Evolutionary conservation across 1,139 yeast genomes (phyloP), one percentile per base, ranked within the genome.

Genomic region (Yamadazyma mexicana): DNA sequence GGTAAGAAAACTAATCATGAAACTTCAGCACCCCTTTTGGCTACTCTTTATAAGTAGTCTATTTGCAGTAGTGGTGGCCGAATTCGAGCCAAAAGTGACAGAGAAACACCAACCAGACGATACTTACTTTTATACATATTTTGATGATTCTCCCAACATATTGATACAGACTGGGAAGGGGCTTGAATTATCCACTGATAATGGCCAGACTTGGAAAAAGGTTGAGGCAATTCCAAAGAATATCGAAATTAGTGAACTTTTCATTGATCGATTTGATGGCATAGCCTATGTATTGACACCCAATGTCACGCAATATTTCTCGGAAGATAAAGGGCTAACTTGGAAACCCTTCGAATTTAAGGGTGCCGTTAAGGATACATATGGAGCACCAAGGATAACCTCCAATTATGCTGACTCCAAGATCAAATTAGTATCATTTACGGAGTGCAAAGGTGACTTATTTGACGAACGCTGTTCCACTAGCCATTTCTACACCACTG

Each of bases 191-290:
- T 81, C 91, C 0, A 62, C 56, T 12, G 75, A 85, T 53, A 79
- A 81, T 48, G 94, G 94, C 6, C 66, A 56, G 15, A 54, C 66
- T 0, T 86, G 87, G 83, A n/a, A n/a, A n/a, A n/a, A n/a, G n/a
- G n/a, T n/a, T n/a, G n/a, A 48, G 58, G 1, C 48, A 50, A 11
- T 58, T 75, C 2, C 51, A 59, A 26, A 68, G 55, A 2, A 36
- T 63, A 12, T 41, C 61, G 45, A 60, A 58, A n/a, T 55, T 0
- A 40, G 7, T n/a, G 42, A 3, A 41, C 9, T n/a, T 12, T 81
- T 18, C 55, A 65, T 74, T 33, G 85, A 79, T 52, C 72, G 75
- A 2, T 63, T 64, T 39, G 60, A 69, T 44, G 62, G 61, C 23
- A 58, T 82, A 34, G 92, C 84, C 0, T 74, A 80, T 53, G 80